Conservation (phyloP, 2,329 filamentous ascomycete genomes). For the Trichoderma sp. region DNA sequence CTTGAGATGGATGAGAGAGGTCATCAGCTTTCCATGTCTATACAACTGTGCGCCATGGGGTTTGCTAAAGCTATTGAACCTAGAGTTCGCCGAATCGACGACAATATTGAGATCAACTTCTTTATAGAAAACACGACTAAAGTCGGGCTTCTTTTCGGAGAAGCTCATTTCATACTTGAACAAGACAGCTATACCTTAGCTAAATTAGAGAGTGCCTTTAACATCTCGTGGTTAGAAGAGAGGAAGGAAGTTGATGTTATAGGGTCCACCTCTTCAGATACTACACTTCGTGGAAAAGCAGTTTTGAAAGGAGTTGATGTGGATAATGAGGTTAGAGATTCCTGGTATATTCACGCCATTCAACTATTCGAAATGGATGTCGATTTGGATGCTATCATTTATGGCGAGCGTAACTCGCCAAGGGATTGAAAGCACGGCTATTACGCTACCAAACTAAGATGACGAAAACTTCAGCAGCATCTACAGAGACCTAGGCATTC, state of each 20-base stretch:
- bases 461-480: neutral
- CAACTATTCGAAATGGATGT: conserved; percentile 33
- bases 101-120: conserved; percentile 30
- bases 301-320: conserved; percentile 33
- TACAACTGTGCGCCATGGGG: conserved; percentile 35
- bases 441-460: neutral
- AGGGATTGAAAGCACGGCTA: neutral
- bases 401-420: neutral
- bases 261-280: conserved; percentile 29
- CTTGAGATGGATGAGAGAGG: conserved; percentile 32
- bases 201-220: conserved; percentile 35
- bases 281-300: conserved; percentile 27
- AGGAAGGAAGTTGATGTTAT: conserved; percentile 33
- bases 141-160: conserved; percentile 38
- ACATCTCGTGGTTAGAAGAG: conserved; percentile 31
- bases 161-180: conserved; percentile 37
- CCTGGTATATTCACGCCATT: conserved; percentile 37
- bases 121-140: conserved; percentile 36
- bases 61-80: conserved; percentile 32
- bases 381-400: conserved; percentile 1
- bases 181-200: conserved; percentile 34
- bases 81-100: conserved; percentile 27
- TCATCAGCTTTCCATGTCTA: conserved; percentile 33
- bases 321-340: conserved; percentile 27
- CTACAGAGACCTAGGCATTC: neutral